Percentiles rank a stretch among this genome's conserved stretches.
phyloP scores from a whole-genome alignment of 148 eudicot species.

The Diospyros kaki region DNA sequence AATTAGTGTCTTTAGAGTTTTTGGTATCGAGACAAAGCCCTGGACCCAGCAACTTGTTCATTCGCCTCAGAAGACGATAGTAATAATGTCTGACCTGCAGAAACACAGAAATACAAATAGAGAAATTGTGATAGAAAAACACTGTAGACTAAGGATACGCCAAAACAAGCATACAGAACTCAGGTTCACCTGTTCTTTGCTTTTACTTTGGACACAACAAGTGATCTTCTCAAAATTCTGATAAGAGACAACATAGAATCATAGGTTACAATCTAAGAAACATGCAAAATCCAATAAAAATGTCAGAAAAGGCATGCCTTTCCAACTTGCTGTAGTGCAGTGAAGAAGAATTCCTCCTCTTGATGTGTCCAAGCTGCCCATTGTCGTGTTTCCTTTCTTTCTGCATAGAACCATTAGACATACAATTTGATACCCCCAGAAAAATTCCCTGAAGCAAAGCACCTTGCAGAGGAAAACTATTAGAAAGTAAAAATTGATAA shows the following conservation, averaged over 20 bases:
- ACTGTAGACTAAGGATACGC: background rate
- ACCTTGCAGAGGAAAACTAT: background rate
- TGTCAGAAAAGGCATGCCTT: slow-evolving; percentile 47
- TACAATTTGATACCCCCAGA: slow-evolving; percentile 4
- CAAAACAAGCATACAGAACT: background rate
- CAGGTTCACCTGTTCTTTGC: slow-evolving; percentile 84
- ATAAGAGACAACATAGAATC: slow-evolving; percentile 6
- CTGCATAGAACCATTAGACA: slow-evolving; percentile 35
- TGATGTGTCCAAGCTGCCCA: slow-evolving; percentile 99
- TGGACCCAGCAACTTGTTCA: slow-evolving; percentile 97
- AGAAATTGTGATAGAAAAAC: background rate
- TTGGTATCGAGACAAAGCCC: slow-evolving; percentile 85
- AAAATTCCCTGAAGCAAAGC: slow-evolving; percentile 5
- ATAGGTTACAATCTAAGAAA: slow-evolving; percentile 12
- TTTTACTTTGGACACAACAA: slow-evolving; percentile 84
- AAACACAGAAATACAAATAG: slow-evolving; percentile 11
- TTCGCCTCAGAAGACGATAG: slow-evolving; percentile 94
- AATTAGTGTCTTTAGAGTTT: slow-evolving; percentile 94
- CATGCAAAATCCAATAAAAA: background rate
- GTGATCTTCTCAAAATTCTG: slow-evolving; percentile 99
- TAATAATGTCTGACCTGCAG: slow-evolving; percentile 96
- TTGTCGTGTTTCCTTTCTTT: slow-evolving; percentile 72
- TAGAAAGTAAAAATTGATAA: background rate
- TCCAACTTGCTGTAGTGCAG: slow-evolving; percentile 97
- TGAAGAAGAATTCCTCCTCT: slow-evolving; percentile 94